Evolutionary conservation across 345 rosid genomes (phyloP), one percentile per base, ranked within the genome.

Genomic region (Kernera saxatilis): DNA sequence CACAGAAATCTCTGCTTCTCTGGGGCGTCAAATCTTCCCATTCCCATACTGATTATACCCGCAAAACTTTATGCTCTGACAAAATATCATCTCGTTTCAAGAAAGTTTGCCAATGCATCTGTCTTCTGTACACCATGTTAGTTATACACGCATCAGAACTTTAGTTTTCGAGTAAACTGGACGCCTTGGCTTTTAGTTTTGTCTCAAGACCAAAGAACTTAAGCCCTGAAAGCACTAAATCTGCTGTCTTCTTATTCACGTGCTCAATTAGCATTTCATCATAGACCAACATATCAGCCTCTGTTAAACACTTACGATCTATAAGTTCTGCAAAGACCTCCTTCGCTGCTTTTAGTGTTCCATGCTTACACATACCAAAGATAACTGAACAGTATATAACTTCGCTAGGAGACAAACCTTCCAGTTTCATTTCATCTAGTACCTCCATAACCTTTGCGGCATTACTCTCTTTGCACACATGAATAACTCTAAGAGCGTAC

Each of bases 201-300:
- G 84, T 77, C 58, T 87, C 92, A 54, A 89, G 77, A 64, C 89
- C 88, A 46, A 90, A 87, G 70, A 90, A 87, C 78, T 87, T 90
- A 75, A 84, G 26, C 61, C 90, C 88, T 1, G 82, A 75, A 50
- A 82, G 50, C 46, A 85, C 81, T 52, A 86, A 76, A 72, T 84
- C 87, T 14, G 94, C 86, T 10, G 88, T 81, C 79, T 82, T 88
- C 85, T 80, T 84, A 9, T 52, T 29, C n/a, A 81, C 82, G 64
- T 86, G 82, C 66, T 88, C 87, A 25, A 80, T 76, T 64, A 88
- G 78, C 48, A 85, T 78, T 39, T 91, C 87, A 30, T 85, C 92
- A 40, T 85, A 85, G 23, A 85, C 69, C 5, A 90, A 81, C 49
- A 78, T 50, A 58, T 71, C 79, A 19, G 87, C 82, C 78, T 90